Conservation (phyloP, 805 yeast species). For the Ogataea neopini region DNA sequence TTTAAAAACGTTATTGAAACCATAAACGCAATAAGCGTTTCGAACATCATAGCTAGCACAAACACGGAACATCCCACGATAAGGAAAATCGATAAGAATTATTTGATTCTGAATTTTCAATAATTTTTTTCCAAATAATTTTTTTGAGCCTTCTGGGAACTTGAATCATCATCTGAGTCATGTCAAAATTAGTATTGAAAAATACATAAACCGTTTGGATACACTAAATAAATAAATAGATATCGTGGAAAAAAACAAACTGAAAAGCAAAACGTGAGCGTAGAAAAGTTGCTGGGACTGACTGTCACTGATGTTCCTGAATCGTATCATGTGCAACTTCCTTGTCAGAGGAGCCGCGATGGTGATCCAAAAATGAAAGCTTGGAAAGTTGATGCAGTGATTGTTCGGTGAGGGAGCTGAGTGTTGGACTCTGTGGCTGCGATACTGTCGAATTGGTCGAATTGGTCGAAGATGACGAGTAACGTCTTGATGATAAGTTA, state of each 20-base stretch:
- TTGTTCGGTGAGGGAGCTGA: slow-evolving; percentile 9
- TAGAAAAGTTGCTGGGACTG: not conserved
- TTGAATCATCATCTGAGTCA: slow-evolving; percentile 1
- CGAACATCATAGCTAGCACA: not conserved
- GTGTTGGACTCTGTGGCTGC: slow-evolving; percentile 12
- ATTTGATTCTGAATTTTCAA: not conserved
- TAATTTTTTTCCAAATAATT: not conserved
- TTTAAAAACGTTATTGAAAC: slow-evolving; percentile 1
- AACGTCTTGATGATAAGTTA: slow-evolving; percentile 7
- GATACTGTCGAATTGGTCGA: slow-evolving; percentile 9
- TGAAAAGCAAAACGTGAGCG: not conserved
- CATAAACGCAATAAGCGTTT: not conserved
- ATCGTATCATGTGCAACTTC: slow-evolving; percentile 1
- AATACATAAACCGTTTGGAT: not conserved
- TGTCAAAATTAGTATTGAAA: not conserved
- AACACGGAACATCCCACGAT: no score
- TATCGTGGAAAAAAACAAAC: not conserved
- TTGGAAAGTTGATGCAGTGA: slow-evolving; percentile 10
- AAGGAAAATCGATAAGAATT: no score
- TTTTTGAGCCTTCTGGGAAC: not conserved
- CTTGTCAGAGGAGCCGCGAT: not conserved
- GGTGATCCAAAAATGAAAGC: slow-evolving; percentile 7
- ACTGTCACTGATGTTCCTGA: not conserved
- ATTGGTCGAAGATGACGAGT: slow-evolving; percentile 13
- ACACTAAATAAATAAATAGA: not conserved